Conservation (phyloP, 495 filamentous ascomycete species). For the Delitschia confertaspora region DNA sequence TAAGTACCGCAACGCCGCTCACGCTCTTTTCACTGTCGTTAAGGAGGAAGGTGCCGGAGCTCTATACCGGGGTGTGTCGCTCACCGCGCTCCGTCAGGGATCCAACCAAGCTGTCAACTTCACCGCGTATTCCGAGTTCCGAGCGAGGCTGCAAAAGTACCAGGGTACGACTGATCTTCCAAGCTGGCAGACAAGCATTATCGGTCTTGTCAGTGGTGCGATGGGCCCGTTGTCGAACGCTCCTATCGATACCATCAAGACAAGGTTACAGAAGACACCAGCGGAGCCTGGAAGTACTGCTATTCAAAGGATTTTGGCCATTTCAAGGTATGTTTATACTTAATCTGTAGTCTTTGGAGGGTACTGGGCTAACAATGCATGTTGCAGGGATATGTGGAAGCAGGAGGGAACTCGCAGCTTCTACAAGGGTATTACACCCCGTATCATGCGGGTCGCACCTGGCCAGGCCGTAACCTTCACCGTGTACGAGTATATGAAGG, state of each 20-base stretch:
- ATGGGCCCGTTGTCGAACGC: slow-evolving; percentile 95
- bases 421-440: slow-evolving; percentile 97
- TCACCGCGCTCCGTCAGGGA: slow-evolving; percentile 89
- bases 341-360: neutral
- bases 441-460: slow-evolving; percentile 94
- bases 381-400: slow-evolving; percentile 78
- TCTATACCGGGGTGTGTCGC: slow-evolving; percentile 83
- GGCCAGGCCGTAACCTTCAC: slow-evolving; percentile 98
- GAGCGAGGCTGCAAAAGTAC: slow-evolving; percentile 60
- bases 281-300: slow-evolving; percentile 73
- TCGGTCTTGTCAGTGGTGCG: slow-evolving; percentile 84
- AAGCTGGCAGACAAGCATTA: slow-evolving; percentile 78
- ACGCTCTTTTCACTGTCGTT: slow-evolving; percentile 87
- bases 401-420: slow-evolving; percentile 89
- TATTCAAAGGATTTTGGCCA: slow-evolving; percentile 62
- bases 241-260: slow-evolving; percentile 99
- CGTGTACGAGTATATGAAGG: slow-evolving; percentile 88
- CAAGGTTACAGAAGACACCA: slow-evolving; percentile 81
- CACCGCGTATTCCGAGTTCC: slow-evolving; percentile 93
- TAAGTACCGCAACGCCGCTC: slow-evolving; percentile 95
- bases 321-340: slow-evolving; percentile 40
- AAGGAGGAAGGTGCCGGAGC: slow-evolving; percentile 81
- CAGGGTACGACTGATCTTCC: slow-evolving; percentile 59
- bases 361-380: neutral
- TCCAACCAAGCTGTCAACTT: slow-evolving; percentile 98